A percentile compares a stretch with the other conserved stretches of the same genome.
phyloP scores from a whole-genome alignment of 768 basidiomycete genomes.

The Tricholoma bakamatsutake region DNA sequence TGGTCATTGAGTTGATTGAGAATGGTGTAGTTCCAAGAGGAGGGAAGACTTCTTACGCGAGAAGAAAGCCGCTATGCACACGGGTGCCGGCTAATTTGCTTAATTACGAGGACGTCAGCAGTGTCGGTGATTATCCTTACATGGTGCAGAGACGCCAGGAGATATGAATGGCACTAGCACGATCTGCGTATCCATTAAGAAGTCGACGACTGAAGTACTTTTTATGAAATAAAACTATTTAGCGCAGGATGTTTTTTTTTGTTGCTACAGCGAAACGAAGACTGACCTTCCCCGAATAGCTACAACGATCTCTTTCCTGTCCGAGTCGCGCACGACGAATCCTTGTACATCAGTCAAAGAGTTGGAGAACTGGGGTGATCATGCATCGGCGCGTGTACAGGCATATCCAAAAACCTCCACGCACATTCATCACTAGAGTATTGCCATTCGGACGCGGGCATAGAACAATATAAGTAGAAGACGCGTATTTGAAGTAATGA shows the following conservation, averaged over 20 bases:
- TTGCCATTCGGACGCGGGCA: constrained; percentile 49
- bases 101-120: background rate
- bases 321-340: constrained; percentile 43
- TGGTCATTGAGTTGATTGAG: background rate
- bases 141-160: constrained; percentile 37
- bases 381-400: background rate
- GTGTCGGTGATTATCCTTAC: constrained; percentile 18
- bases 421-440: constrained; percentile 24
- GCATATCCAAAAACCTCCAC: background rate
- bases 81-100: constrained; percentile 27
- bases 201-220: constrained; percentile 37
- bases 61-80: constrained; percentile 47
- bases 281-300: constrained; percentile 45
- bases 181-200: constrained; percentile 37
- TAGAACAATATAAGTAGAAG: constrained; percentile 39
- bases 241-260: background rate
- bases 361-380: constrained; percentile 32
- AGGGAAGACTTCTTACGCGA: constrained; percentile 29
- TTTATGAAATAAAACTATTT: background rate
- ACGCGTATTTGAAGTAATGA: constrained; percentile 52
- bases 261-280: too few relatives aligned
- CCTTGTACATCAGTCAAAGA: constrained; percentile 39
- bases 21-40: background rate
- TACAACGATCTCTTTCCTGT: constrained; percentile 40
- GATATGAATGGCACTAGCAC: constrained; percentile 37